A percentile compares a stretch with the other conserved stretches of the same genome.
These are phyloP conservation scores for Skeletonema tropicum DNA, from an alignment of 108 stramenopile genomes.

Conservation along the genomic window DNA sequence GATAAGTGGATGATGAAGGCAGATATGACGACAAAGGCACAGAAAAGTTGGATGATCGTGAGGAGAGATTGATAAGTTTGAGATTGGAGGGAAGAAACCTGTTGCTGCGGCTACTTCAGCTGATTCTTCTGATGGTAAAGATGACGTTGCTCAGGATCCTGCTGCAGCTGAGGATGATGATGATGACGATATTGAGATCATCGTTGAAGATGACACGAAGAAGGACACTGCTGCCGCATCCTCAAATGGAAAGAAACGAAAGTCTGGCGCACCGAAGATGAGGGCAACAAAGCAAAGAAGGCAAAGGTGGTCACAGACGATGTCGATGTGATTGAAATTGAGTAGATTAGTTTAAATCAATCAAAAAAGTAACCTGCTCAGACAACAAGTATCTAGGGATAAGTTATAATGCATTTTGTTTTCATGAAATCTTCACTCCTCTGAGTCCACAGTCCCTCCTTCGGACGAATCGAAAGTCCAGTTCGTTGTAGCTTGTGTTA, in stretches of 20 bases:
- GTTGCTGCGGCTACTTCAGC: conserved; percentile 9
- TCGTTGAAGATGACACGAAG: conserved; percentile 14
- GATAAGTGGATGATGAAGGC: conserved; percentile 51
- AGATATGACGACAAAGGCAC: conserved; percentile 45
- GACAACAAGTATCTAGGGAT: background rate
- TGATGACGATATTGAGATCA: conserved; percentile 39
- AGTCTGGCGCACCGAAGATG: conserved; percentile 22
- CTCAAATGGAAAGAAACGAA: conserved; percentile 20
- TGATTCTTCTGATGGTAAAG: conserved; percentile 1
- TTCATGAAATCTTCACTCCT: background rate
- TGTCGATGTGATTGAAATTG: conserved; percentile 61
- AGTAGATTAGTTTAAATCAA: conserved; percentile 22
- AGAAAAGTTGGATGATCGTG: conserved; percentile 49
- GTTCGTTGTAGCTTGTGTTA: background rate
- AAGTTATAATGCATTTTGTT: background rate
- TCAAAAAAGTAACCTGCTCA: background rate
- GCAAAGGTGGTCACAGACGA: conserved; percentile 37
- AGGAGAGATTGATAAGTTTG: conserved; percentile 63
- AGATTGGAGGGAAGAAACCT: conserved; percentile 65
- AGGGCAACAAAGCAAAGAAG: conserved; percentile 51
- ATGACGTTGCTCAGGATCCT: conserved; percentile 1
- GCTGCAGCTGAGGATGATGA: conserved; percentile 4
- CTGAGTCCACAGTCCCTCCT: background rate
- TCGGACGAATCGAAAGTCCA: background rate
- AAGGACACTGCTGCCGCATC: conserved; percentile 14